These are phyloP conservation scores for Sanghuangporus sanghuang DNA, from an alignment of 1,284 basidiomycete species.

Conservation along the genomic window DNA sequence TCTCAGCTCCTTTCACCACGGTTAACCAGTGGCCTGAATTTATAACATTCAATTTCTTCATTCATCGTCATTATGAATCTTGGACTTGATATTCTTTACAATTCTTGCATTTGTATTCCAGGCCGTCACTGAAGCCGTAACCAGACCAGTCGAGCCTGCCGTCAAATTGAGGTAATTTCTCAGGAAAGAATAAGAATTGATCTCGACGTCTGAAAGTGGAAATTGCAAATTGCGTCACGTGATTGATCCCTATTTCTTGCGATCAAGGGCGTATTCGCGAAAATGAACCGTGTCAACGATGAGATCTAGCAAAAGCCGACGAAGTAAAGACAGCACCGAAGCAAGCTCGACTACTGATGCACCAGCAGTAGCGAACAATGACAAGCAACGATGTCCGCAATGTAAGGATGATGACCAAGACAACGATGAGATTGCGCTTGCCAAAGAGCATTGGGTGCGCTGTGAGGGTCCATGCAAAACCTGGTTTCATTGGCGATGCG, in stretches of 20 bases:
- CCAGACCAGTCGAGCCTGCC: too few species aligned
- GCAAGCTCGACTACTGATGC: background rate
- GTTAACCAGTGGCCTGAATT: background rate
- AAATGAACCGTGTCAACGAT: background rate
- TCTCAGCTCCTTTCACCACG: background rate
- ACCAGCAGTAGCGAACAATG: background rate
- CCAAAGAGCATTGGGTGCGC: conserved; percentile 19
- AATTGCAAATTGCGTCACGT: background rate
- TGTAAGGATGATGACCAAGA: conserved; percentile 17
- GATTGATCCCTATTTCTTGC: background rate
- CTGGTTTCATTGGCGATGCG: conserved; percentile 82
- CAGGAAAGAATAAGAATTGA: background rate
- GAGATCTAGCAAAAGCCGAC: conserved; percentile 1
- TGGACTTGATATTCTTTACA: background rate
- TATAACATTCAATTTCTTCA: background rate
- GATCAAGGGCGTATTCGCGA: background rate
- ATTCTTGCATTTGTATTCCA: background rate
- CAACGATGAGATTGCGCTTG: background rate
- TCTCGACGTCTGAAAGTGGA: background rate
- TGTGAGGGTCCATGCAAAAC: conserved; percentile 67
- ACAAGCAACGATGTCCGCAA: conserved; percentile 19
- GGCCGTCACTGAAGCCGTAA: background rate
- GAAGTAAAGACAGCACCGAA: background rate
- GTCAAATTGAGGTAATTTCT: background rate
- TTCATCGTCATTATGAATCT: background rate